These are phyloP conservation scores for Ulmus americana DNA, from an alignment of 331 rosid species.

Conservation along the genomic window DNA sequence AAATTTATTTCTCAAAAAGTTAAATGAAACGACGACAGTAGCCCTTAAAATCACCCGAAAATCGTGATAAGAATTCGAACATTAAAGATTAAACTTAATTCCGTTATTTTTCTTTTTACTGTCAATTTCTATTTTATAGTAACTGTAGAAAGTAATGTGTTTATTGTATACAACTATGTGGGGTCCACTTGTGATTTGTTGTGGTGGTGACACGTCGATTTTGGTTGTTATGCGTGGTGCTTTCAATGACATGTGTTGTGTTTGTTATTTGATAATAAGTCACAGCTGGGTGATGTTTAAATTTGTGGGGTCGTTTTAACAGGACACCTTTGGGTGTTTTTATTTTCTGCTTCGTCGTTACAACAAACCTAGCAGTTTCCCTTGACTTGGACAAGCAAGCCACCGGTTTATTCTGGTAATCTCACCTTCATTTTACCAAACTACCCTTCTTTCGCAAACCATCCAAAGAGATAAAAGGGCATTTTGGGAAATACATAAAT, in stretches of 20 bases:
- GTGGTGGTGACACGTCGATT: conserved; percentile 21
- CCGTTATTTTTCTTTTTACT: not conserved
- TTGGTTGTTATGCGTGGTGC: conserved; percentile 22
- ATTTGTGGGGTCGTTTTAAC: conserved; percentile 14
- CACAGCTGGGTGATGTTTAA: conserved; percentile 31
- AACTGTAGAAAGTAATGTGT: conserved; percentile 3
- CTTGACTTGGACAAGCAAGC: conserved; percentile 57
- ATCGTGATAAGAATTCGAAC: too few species aligned
- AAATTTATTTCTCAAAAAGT: too few species aligned
- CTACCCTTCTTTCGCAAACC: conserved; percentile 17
- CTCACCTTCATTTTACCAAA: conserved; percentile 6
- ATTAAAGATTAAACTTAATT: not conserved
- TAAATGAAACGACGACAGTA: too few species aligned
- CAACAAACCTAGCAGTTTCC: conserved; percentile 75
- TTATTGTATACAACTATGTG: not conserved
- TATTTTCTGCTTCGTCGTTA: conserved; percentile 41
- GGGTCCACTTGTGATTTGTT: not conserved
- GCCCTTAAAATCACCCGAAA: too few species aligned
- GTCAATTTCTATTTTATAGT: not conserved
- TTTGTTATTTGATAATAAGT: conserved; percentile 12
- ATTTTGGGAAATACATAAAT: conserved; percentile 20
- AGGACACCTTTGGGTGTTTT: conserved; percentile 13
- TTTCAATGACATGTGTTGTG: conserved; percentile 10
- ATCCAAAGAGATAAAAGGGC: conserved; percentile 21
- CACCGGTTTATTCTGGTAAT: conserved; percentile 46